phyloP scores from a whole-genome alignment of 495 filamentous ascomycete species.

The Tetracladium marchalianum region DNA sequence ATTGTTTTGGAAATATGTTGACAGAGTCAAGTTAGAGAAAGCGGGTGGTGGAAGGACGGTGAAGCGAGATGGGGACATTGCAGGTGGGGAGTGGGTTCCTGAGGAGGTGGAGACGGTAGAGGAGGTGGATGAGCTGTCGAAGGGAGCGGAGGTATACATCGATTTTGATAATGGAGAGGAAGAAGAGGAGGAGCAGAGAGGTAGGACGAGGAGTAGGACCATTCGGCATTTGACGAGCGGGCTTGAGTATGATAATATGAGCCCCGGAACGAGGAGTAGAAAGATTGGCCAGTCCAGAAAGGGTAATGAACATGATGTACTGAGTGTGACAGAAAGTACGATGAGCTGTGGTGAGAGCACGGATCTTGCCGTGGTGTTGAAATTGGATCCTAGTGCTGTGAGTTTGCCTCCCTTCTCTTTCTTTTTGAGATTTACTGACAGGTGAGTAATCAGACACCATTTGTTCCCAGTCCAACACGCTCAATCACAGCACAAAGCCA shows the following conservation, averaged over 20 bases:
- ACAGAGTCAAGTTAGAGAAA: neutral
- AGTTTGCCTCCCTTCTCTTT: neutral
- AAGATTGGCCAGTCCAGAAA: too few species aligned
- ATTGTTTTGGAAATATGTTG: slow-evolving; percentile 1
- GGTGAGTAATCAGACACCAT: too few species aligned
- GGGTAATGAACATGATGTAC: too few species aligned
- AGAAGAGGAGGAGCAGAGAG: too few species aligned
- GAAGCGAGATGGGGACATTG: neutral
- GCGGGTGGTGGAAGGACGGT: too few species aligned
- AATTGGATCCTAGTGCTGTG: neutral
- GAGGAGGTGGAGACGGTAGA: neutral
- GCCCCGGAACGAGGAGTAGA: too few species aligned
- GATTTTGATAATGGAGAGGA: too few species aligned
- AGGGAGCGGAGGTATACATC: too few species aligned
- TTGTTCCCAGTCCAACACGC: neutral
- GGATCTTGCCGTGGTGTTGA: neutral
- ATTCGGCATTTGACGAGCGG: too few species aligned
- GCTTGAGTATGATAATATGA: too few species aligned
- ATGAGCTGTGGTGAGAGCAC: neutral
- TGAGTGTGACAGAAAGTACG: neutral
- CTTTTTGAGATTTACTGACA: neutral
- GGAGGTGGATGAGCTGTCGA: neutral
- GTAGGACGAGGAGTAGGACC: too few species aligned
- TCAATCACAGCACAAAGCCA: neutral
- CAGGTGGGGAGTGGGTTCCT: neutral